Conservation (phyloP, 2,329 filamentous ascomycete species). For the Colletotrichum sp. region DNA sequence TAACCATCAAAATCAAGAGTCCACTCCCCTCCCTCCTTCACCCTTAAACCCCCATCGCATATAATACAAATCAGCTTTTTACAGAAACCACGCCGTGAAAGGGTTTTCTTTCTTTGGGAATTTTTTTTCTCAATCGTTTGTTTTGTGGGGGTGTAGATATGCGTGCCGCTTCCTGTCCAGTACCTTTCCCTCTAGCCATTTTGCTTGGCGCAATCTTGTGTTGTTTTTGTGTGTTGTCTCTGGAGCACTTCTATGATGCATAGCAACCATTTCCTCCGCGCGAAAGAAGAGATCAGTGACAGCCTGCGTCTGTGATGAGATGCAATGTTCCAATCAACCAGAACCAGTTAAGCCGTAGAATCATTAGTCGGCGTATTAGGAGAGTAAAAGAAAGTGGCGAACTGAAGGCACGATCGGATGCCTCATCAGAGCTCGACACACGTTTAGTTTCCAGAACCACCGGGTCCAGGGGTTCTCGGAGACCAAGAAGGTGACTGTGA, state of each 20-base stretch:
- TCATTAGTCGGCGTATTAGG: constrained; percentile 45
- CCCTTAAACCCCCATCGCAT: background rate
- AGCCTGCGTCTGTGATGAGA: constrained; percentile 23
- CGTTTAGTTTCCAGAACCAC: constrained; percentile 47
- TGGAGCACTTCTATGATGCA: constrained; percentile 23
- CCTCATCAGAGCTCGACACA: constrained; percentile 16
- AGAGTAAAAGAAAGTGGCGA: constrained; percentile 15
- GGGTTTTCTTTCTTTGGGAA: background rate
- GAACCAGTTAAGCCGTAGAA: constrained; percentile 26
- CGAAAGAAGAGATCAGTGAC: constrained; percentile 22
- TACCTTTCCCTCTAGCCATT: background rate
- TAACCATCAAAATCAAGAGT: background rate
- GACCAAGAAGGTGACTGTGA: constrained; percentile 51
- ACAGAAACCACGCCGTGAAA: constrained; percentile 15
- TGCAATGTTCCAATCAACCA: constrained; percentile 17
- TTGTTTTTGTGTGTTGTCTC: constrained; percentile 1
- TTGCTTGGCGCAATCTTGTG: constrained; percentile 10
- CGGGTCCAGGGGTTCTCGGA: constrained; percentile 49
- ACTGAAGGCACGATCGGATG: background rate
- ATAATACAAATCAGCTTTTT: constrained; percentile 24
- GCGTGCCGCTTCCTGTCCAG: background rate
- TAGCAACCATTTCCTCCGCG: background rate
- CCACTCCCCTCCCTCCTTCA: background rate
- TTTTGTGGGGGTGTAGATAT: background rate
- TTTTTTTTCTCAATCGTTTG: background rate